Evolutionary conservation across 2,329 filamentous ascomycete species (phyloP).

Genomic region (Hypoxylon sp.): DNA sequence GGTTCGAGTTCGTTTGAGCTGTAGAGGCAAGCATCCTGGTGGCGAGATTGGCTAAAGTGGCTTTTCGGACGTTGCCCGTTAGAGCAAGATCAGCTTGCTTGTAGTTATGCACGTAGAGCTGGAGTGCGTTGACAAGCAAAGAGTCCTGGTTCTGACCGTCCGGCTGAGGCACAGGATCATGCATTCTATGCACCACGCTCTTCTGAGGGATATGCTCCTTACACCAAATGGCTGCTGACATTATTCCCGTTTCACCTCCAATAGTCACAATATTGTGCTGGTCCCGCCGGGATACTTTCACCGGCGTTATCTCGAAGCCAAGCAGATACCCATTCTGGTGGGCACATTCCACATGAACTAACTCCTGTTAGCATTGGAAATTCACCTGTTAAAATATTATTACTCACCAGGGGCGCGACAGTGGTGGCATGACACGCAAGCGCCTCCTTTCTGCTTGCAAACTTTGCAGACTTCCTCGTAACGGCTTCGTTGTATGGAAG

Average conservation of each 20-base stretch:
- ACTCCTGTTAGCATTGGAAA: constrained; percentile 54
- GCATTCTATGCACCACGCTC: constrained; percentile 80
- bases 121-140: constrained; percentile 79
- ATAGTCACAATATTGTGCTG: constrained; percentile 83
- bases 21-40: constrained; percentile 65
- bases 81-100: constrained; percentile 94
- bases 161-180: constrained; percentile 76
- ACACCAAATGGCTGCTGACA: constrained; percentile 91
- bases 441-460: constrained; percentile 81
- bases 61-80: constrained; percentile 93
- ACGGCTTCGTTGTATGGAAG: constrained; percentile 78
- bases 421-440: constrained; percentile 85
- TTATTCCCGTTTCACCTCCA: constrained; percentile 82
- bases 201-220: constrained; percentile 85
- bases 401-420: constrained; percentile 69
- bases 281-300: constrained; percentile 90
- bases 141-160: constrained; percentile 45
- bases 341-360: constrained; percentile 91
- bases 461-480: constrained; percentile 86
- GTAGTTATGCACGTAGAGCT: constrained; percentile 88
- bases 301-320: constrained; percentile 89
- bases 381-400: constrained; percentile 5
- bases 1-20: constrained; percentile 58
- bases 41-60: constrained; percentile 78
- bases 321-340: constrained; percentile 84